Base-by-base conservation (phyloP, 2,329 filamentous ascomycete species). In the Sporothrix curviconia region DNA sequence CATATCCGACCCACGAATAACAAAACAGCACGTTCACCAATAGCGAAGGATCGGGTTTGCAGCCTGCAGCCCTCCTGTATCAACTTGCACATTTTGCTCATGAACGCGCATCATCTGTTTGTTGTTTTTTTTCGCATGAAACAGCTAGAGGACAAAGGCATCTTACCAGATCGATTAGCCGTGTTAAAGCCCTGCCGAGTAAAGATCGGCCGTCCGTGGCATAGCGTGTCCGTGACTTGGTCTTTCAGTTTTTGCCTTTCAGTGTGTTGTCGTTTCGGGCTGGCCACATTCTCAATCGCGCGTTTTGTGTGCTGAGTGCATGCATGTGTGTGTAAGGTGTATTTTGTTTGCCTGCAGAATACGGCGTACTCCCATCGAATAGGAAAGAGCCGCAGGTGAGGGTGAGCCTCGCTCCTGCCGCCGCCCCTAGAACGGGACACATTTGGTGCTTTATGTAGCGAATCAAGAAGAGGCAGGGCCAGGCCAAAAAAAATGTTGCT, bases 371-470 rank as follows among this genome's bases (percentile, higher is more conserved):
- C 19, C 19, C 12, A 25, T 19, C 47, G 47, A 50, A 50, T 53
- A 25, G 50, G 36, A 42, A 30, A 40, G 36, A 50, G 47, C 47
- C 37, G 14, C 30, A 30, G 24, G 47, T 17, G 32, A 50, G 25
- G 47, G 47, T 37, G 47, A 50, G 32, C 32, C 32, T 37, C 37
- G 47, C n/a, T n/a, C n/a, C 47, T 24, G 47, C 32, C 46, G 32
- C 46, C 46, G 36, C 46, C 46, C 47, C 47, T 50, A 34, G n/a
- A 50, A 37, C 19, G 47, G 47, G 47, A 50, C 47, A 50, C 43
- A 32, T 46, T 46, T 30, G 32, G n/a, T n/a, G n/a, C n/a, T 46
- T 17, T 46, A 46, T 28, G 43, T 46, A 28, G 43, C 15, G 40
- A 43, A 25, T 24, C 40, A 46, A 11, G 25, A 46, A 46, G 15